These are phyloP conservation scores for Plectosphaerella plurivora DNA, from an alignment of 2,329 filamentous ascomycete genomes.

Conservation along the genomic window DNA sequence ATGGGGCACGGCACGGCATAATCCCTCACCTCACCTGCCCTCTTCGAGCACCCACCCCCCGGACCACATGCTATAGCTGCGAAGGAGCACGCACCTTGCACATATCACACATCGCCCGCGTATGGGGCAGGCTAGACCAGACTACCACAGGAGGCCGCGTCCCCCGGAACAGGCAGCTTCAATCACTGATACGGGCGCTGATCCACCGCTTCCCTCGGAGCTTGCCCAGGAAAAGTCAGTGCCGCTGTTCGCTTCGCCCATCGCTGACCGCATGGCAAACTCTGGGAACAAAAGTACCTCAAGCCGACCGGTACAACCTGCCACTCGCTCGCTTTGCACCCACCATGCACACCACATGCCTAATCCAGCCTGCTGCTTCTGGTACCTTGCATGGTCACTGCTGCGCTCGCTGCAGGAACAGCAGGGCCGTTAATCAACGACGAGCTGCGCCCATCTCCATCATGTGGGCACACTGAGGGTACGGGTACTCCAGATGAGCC, in stretches of 20 bases:
- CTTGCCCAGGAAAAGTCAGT: not conserved
- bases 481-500: too few relatives aligned
- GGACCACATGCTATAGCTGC: not conserved
- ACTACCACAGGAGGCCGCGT: not conserved
- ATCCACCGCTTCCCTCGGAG: conserved; percentile 4
- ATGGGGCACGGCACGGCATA: conserved; percentile 5
- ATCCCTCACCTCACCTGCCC: conserved; percentile 6
- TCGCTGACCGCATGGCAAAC: too few relatives aligned
- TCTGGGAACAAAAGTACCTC: too few relatives aligned
- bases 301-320: too few relatives aligned
- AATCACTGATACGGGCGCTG: conserved; percentile 6
- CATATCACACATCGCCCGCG: not conserved
- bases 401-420: too few relatives aligned
- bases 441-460: too few relatives aligned
- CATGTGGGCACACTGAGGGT: too few relatives aligned
- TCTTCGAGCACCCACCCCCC: not conserved
- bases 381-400: not conserved
- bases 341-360: not conserved
- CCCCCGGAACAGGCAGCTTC: conserved; percentile 10
- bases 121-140: too few relatives aligned
- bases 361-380: not conserved
- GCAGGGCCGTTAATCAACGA: too few relatives aligned
- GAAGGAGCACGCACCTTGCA: not conserved
- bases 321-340: too few relatives aligned
- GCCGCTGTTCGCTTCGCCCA: too few relatives aligned